Evolutionary conservation across 108 stramenopile genomes (phyloP).

Genomic region (Seminavis robusta): DNA sequence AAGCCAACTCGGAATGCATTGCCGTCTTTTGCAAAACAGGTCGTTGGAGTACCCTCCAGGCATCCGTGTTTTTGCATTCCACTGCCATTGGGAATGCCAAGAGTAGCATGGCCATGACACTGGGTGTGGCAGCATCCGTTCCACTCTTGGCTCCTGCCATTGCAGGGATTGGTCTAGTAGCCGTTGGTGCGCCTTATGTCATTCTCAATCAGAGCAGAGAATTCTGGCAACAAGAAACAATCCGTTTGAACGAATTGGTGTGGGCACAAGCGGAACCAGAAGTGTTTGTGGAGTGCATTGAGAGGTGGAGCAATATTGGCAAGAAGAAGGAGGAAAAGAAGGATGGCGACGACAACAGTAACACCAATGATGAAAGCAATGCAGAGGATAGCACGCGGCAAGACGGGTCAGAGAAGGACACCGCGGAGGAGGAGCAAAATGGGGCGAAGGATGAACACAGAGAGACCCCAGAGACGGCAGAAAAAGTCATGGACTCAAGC

Average conservation of each 20-base stretch:
- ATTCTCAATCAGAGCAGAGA: slow-evolving; percentile 35
- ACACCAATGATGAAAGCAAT: too few species aligned
- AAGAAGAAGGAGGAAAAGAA: background rate
- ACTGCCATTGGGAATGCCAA: slow-evolving; percentile 72
- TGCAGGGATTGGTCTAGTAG: slow-evolving; percentile 64
- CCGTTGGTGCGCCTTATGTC: slow-evolving; percentile 59
- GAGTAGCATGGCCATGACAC: slow-evolving; percentile 54
- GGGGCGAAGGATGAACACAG: too few species aligned
- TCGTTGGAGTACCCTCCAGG: slow-evolving; percentile 59
- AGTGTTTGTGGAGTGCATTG: slow-evolving; percentile 68
- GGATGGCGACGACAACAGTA: too few species aligned
- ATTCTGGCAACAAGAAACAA: slow-evolving; percentile 61
- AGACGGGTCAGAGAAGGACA: too few species aligned
- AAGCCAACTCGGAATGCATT: slow-evolving; percentile 81
- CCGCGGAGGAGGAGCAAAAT: too few species aligned
- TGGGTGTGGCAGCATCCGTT: slow-evolving; percentile 43
- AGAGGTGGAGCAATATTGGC: slow-evolving; percentile 45
- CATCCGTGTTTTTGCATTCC: slow-evolving; percentile 38
- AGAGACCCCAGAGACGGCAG: too few species aligned
- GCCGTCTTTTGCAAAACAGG: slow-evolving; percentile 79
- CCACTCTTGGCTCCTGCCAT: slow-evolving; percentile 67
- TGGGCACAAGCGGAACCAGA: slow-evolving; percentile 50
- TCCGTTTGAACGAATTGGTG: slow-evolving; percentile 33
- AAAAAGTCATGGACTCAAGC: too few species aligned
- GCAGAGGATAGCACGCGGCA: too few species aligned